Base-by-base conservation (phyloP, 2,329 filamentous ascomycete genomes). In the Monilinia fructicola region DNA sequence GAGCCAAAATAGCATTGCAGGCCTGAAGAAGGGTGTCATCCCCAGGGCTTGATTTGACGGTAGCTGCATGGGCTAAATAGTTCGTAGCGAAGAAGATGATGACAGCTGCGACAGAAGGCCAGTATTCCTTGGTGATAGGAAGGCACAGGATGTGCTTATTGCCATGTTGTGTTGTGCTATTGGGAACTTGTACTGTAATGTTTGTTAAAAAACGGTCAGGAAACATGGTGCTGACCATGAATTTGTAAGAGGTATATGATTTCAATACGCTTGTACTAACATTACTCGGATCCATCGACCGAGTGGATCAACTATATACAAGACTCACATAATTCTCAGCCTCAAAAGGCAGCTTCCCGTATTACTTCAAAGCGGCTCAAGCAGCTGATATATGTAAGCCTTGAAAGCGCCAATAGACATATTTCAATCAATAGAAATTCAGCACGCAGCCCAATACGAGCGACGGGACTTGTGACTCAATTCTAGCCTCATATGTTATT, bases 21-120 rank as follows among this genome's bases (percentile, higher is more conserved):
- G 44, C 63, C 50, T 38, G 63, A 44, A 56, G 65, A 14, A 58
- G 64, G 48, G 52, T 7, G 31, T 53, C 46, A 28, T 73, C 68
- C 14, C 72, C 73, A 23, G 72, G 73, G 10, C 54, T 56, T 21
- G 68, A 60, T 38, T 54, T 68, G 4, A 73, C 62, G 1, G 74
- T 75, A 14, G 70, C 69, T 16, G 68, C 72, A 59, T 75, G 73
- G 11, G 71, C 68, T n/a, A 74, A 58, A 62, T 75, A 75, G 44
- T 74, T 75, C 3, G 61, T 70, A 23, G 72, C 46, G 63, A 67
- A 74, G 65, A 74, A 75, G 23, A 72, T 59, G 14, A 73, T 35
- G 14, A 72, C 64, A 54, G 73, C 72, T 7, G 46, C 54, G 11
- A 44, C 23, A 12, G 54, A 58, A 58, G 54, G 40, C 54, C 40